Evolutionary conservation across 202 grass and related monocot genomes (phyloP).

Genomic region (Panicum virgatum): DNA sequence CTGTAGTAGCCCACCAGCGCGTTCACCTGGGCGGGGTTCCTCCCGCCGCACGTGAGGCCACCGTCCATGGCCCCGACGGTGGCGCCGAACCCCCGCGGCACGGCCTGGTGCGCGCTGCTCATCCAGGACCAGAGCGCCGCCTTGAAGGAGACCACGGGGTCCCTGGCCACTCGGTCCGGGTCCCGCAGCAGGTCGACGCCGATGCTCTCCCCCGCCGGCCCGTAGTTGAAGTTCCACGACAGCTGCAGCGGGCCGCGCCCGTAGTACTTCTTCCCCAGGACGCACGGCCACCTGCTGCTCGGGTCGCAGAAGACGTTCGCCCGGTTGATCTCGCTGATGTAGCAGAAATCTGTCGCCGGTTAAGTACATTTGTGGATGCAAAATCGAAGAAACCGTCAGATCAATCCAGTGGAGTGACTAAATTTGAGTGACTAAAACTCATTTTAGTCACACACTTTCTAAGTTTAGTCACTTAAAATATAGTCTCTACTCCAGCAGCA

Average conservation of each 20-base stretch:
- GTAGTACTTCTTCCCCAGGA: constrained; percentile 50
- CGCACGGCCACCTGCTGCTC: constrained; percentile 37
- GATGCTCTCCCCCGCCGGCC: constrained; percentile 49
- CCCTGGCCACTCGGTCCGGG: constrained; percentile 55
- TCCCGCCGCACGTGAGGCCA: constrained; percentile 40
- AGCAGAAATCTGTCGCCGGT: constrained; percentile 52
- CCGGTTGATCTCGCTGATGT: constrained; percentile 63
- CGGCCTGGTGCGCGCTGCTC: constrained; percentile 41
- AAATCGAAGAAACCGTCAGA: neutral
- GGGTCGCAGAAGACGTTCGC: constrained; percentile 48
- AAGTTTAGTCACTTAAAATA: too few species aligned
- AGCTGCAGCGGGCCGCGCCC: constrained; percentile 63
- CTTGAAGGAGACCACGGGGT: constrained; percentile 61
- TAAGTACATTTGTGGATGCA: neutral
- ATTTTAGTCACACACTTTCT: too few species aligned
- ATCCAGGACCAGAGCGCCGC: constrained; percentile 70
- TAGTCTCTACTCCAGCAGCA: too few species aligned
- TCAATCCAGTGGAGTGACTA: too few species aligned
- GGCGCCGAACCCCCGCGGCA: constrained; percentile 59
- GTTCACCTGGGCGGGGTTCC: constrained; percentile 18
- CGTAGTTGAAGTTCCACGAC: constrained; percentile 81
- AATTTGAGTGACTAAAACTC: too few species aligned
- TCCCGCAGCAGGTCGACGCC: constrained; percentile 63
- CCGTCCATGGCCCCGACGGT: constrained; percentile 56
- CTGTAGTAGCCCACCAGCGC: constrained; percentile 46